A percentile compares a stretch with the other conserved stretches of the same genome.
phyloP scores from a whole-genome alignment of 805 yeast genomes.

The Candida krabiensis region DNA sequence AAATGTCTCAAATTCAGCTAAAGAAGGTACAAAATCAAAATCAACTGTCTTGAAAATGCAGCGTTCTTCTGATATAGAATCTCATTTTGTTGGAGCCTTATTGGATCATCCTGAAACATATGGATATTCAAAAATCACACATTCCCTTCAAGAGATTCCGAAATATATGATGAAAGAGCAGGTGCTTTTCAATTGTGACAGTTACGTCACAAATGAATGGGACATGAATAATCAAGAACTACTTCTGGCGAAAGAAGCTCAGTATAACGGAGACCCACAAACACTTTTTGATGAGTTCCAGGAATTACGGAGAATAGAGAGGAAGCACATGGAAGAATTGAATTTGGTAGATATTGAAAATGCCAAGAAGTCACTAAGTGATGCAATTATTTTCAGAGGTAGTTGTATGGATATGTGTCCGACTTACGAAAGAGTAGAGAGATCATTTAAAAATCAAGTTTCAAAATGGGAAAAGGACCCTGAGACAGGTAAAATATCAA shows the following conservation, averaged over 20 bases:
- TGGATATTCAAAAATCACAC: constrained; percentile 28
- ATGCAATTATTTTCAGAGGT: constrained; percentile 86
- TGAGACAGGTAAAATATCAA: constrained; percentile 54
- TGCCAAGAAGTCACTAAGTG: constrained; percentile 74
- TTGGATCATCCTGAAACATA: constrained; percentile 25
- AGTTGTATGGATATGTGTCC: constrained; percentile 96
- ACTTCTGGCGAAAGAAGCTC: constrained; percentile 53
- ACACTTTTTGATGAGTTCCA: constrained; percentile 75
- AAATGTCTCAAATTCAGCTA: no score
- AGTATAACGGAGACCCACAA: constrained; percentile 53
- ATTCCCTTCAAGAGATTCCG: constrained; percentile 24
- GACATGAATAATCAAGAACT: constrained; percentile 69
- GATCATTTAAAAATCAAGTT: constrained; percentile 86
- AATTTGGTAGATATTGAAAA: constrained; percentile 90
- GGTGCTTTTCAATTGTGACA: constrained; percentile 35
- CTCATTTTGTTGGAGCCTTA: constrained; percentile 33
- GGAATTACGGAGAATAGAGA: constrained; percentile 69
- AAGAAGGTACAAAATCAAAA: no score
- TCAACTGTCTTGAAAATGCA: no score
- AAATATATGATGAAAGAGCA: constrained; percentile 33
- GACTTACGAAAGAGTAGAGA: constrained; percentile 81
- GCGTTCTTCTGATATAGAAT: constrained; percentile 18
- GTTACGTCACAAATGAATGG: constrained; percentile 53
- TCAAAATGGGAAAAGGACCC: constrained; percentile 74
- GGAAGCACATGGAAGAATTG: constrained; percentile 72